A percentile compares a stretch with the other conserved stretches of the same genome.
phyloP scores from a whole-genome alignment of 1,284 basidiomycete species.

The Leccinum insolens region DNA sequence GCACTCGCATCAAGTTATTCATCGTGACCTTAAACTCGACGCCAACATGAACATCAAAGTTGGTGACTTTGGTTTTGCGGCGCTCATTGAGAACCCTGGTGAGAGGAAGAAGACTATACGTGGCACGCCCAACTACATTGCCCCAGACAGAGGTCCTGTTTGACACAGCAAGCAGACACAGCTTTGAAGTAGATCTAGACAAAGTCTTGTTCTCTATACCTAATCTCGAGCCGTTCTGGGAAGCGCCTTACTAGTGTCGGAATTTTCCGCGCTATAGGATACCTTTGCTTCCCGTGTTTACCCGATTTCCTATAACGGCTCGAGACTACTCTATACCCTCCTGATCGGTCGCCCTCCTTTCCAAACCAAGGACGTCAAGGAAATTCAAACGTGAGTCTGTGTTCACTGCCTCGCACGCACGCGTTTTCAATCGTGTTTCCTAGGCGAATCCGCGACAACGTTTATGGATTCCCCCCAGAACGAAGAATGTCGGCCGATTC shows the following conservation, averaged over 20 bases:
- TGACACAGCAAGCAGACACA: slow-evolving; percentile 94
- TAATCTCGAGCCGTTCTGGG: no score
- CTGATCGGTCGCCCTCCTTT: slow-evolving; percentile 95
- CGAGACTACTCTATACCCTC: slow-evolving; percentile 75
- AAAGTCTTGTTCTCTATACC: no score
- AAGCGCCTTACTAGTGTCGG: no score
- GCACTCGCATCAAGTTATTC: slow-evolving; percentile 95
- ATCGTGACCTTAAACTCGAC: slow-evolving; percentile 95
- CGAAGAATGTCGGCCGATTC: slow-evolving; percentile 74
- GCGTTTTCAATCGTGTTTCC: slow-evolving; percentile 17
- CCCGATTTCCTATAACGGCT: no score
- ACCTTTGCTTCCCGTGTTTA: no score
- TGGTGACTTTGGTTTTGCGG: slow-evolving; percentile 96
- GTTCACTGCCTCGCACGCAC: not conserved
- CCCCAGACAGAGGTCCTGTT: slow-evolving; percentile 90
- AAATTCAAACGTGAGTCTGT: slow-evolving; percentile 80
- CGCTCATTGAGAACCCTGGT: slow-evolving; percentile 93
- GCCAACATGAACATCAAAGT: slow-evolving; percentile 91
- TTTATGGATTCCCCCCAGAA: slow-evolving; percentile 90
- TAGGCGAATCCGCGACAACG: slow-evolving; percentile 91
- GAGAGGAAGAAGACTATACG: slow-evolving; percentile 99
- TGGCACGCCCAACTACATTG: slow-evolving; percentile 98
- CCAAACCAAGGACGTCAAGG: slow-evolving; percentile 97
- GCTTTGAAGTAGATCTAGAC: slow-evolving; percentile 83
- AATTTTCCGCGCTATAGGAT: no score